Base-by-base conservation (phyloP, 768 basidiomycete species). In the Lactarius akahatsu region DNA sequence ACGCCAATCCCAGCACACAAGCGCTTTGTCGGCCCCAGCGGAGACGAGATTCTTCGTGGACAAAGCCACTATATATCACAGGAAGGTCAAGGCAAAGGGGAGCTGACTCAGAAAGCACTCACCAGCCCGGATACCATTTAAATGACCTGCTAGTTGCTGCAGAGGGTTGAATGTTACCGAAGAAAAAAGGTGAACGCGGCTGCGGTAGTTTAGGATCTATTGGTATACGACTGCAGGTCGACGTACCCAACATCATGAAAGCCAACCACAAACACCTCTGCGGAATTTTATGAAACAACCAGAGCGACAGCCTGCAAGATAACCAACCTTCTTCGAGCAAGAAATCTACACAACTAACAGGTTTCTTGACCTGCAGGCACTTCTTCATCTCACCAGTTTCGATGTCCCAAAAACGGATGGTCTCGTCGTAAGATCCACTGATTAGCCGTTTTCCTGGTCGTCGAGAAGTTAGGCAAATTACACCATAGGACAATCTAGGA, bases 1-100 rank as follows among this genome's bases (percentile, higher is more conserved):
- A 4, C 93, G 84, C 92, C 91, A 93, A 76, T 94, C 91, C 92
- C 91, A 95, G 71, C 90, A 92, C 16, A 96, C 93, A 26, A 88
- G 76, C 0, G 84, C 86, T 72, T 88, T 88, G 69, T 88, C 78
- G 74, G 88, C 74, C 76, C 94, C 91, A 0, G 94, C 94, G 2
- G 91, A 93, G 34, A 96, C 92, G 18, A 95, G 86, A 70, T 92
- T 91, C 73, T 86, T 87, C 2, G 89, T 87, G 2, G 91, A 92
- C 34, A 96, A 82, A 0, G 93, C 92, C 28, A 96, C 92, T 69
- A 16, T n/a, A 47, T 50, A 38, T 57, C 20, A 52, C 38, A 26
- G 2, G 23, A 45, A 16, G 23, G 41, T 67, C 23, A 20, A 23
- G n/a, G n/a, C 26, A 52, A 36, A 28, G 26, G 23, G 5, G 11